phyloP scores from a whole-genome alignment of 331 rosid species.

The Pyracantha coccinea region DNA sequence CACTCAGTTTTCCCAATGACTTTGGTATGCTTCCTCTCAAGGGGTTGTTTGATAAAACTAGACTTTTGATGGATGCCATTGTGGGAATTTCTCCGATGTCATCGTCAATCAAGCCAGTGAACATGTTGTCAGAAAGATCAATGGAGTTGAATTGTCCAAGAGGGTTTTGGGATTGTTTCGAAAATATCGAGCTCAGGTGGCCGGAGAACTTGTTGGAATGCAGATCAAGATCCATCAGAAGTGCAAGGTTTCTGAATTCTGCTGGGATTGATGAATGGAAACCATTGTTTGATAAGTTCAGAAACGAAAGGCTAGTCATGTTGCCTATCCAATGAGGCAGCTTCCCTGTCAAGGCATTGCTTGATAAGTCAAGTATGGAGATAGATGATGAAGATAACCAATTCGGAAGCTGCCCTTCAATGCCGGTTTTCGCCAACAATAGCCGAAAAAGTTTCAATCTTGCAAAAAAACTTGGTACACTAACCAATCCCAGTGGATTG shows the following conservation, averaged over 20 bases:
- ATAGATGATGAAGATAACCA: constrained; percentile 48
- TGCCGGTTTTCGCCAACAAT: constrained; percentile 40
- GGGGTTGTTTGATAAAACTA: constrained; percentile 31
- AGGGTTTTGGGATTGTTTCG: constrained; percentile 26
- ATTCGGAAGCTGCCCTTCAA: constrained; percentile 35
- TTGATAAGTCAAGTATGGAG: constrained; percentile 43
- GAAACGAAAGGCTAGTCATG: constrained; percentile 49
- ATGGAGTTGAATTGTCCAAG: constrained; percentile 47
- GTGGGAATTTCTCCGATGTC: constrained; percentile 28
- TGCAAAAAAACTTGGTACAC: constrained; percentile 36
- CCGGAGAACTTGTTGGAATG: constrained; percentile 46
- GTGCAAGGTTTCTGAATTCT: constrained; percentile 34
- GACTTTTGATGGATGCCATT: constrained; percentile 26
- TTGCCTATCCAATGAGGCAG: constrained; percentile 59
- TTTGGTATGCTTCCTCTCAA: constrained; percentile 36
- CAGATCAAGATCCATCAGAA: constrained; percentile 55
- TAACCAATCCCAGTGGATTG: constrained; percentile 38
- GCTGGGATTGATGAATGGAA: constrained; percentile 41
- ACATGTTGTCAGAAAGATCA: constrained; percentile 40
- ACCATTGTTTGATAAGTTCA: constrained; percentile 44
- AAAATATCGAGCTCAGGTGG: constrained; percentile 11
- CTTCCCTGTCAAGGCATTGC: constrained; percentile 40
- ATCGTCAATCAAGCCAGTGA: constrained; percentile 32
- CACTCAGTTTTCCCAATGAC: constrained; percentile 32
- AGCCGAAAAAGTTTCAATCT: constrained; percentile 40